Evolutionary conservation across 2,329 filamentous ascomycete genomes (phyloP).

Genomic region (Microsporum ferrugineum): DNA sequence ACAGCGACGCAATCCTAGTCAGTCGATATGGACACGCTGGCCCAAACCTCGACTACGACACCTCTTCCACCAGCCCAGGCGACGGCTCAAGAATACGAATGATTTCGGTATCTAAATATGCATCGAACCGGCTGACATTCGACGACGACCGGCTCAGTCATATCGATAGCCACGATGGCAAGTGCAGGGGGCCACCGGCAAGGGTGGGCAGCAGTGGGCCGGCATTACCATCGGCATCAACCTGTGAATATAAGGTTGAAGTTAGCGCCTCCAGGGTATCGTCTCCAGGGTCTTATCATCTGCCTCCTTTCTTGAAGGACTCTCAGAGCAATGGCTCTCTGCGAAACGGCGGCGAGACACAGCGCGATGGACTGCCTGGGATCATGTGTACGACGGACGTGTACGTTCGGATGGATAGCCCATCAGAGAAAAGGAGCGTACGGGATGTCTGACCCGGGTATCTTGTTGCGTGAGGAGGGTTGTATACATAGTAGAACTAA

Average conservation of each 20-base stretch:
- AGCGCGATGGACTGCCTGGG: slow-evolving; percentile 1
- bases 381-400: slow-evolving; percentile 17
- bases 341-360: neutral
- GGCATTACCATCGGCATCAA: neutral
- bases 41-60: neutral
- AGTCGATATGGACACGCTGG: neutral
- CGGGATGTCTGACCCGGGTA: neutral
- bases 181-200: neutral
- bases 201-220: neutral
- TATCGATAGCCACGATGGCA: neutral
- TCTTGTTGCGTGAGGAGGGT: neutral
- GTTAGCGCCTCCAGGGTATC: slow-evolving; percentile 8
- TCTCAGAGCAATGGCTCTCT: neutral
- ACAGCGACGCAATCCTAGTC: neutral
- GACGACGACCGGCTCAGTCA: neutral
- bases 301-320: neutral
- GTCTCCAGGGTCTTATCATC: neutral
- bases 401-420: slow-evolving; percentile 12
- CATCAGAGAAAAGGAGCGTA: neutral
- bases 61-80: neutral
- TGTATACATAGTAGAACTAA: neutral
- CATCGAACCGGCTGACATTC: neutral
- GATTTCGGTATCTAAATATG: slow-evolving; percentile 3
- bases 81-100: slow-evolving; percentile 4
- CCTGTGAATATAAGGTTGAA: slow-evolving; percentile 14